phyloP scores from a whole-genome alignment of 495 filamentous ascomycete species.

The Staphylotrichum longicolle region DNA sequence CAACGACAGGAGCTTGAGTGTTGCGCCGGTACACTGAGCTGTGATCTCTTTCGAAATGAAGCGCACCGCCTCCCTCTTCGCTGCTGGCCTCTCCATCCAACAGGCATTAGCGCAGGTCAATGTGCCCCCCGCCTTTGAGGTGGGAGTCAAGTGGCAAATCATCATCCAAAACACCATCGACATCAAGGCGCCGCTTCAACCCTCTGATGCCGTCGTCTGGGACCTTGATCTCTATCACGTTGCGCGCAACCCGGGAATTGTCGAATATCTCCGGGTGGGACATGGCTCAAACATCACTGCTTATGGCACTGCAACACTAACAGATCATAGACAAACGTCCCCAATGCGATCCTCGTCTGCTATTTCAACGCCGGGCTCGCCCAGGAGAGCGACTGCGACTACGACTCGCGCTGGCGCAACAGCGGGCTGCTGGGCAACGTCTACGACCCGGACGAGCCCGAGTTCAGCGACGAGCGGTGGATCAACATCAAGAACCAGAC shows the following conservation, averaged over 20 bases:
- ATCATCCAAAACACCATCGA: slow-evolving; percentile 35
- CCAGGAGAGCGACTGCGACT: slow-evolving; percentile 49
- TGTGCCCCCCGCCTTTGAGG: slow-evolving; percentile 10
- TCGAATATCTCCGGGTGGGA: slow-evolving; percentile 23
- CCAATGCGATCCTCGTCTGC: slow-evolving; percentile 52
- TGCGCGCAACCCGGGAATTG: slow-evolving; percentile 16
- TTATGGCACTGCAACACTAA: too few relatives aligned
- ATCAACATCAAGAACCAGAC: slow-evolving; percentile 54
- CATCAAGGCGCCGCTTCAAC: slow-evolving; percentile 8
- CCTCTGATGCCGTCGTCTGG: slow-evolving; percentile 30
- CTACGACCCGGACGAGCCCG: slow-evolving; percentile 54
- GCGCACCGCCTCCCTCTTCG: background rate
- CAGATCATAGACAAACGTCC: background rate
- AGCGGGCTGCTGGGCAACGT: slow-evolving; percentile 49
- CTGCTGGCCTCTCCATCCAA: background rate
- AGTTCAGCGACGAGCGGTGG: slow-evolving; percentile 56
- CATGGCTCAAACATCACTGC: too few relatives aligned
- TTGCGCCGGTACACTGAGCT: too few relatives aligned
- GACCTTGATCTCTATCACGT: slow-evolving; percentile 28
- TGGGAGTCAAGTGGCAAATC: slow-evolving; percentile 28
- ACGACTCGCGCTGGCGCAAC: slow-evolving; percentile 52
- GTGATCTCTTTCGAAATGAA: background rate
- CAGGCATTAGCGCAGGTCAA: slow-evolving; percentile 6
- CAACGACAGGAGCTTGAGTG: too few relatives aligned
- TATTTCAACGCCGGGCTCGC: slow-evolving; percentile 68